These are phyloP conservation scores for Trichoderma koningiopsis DNA, from an alignment of 2,329 filamentous ascomycete genomes.

Conservation along the genomic window DNA sequence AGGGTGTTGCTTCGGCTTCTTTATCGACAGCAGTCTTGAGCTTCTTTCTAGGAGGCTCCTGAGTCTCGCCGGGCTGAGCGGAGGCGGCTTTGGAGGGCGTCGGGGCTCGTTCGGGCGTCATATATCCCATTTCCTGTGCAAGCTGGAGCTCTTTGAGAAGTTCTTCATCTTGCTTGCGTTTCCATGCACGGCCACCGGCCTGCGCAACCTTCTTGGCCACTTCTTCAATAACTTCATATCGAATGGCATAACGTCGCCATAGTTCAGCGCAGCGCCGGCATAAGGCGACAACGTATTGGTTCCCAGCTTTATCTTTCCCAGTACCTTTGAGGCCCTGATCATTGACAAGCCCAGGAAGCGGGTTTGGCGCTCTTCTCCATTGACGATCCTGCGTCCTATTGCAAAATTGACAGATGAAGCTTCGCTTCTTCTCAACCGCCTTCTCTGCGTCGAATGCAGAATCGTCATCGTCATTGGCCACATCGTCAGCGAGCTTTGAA, in stretches of 20 bases:
- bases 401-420: conserved; percentile 95
- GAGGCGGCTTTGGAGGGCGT: conserved; percentile 37
- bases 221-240: conserved; percentile 93
- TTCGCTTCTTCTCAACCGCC: conserved; percentile 73
- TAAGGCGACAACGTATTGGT: conserved; percentile 75
- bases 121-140: conserved; percentile 60
- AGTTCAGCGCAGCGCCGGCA: conserved; percentile 89
- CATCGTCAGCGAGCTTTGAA: conserved; percentile 83
- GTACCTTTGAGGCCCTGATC: conserved; percentile 59
- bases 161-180: conserved; percentile 89
- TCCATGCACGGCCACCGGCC: conserved; percentile 79
- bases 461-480: conserved; percentile 90
- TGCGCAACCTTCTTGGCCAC: conserved; percentile 83
- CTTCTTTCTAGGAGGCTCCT: conserved; percentile 66
- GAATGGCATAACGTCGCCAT: conserved; percentile 94
- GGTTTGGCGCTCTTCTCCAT: conserved; percentile 87
- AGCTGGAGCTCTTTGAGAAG: conserved; percentile 71
- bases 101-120: conserved; percentile 48
- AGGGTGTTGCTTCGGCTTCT: conserved; percentile 50
- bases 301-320: conserved; percentile 72
- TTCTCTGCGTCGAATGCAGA: conserved; percentile 94
- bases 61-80: conserved; percentile 31
- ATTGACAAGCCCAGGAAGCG: conserved; percentile 66
- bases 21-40: conserved; percentile 59
- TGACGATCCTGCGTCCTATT: conserved; percentile 76